Conservation (phyloP, 192 early-diverging fungal species). For the Coemansia sp. region DNA sequence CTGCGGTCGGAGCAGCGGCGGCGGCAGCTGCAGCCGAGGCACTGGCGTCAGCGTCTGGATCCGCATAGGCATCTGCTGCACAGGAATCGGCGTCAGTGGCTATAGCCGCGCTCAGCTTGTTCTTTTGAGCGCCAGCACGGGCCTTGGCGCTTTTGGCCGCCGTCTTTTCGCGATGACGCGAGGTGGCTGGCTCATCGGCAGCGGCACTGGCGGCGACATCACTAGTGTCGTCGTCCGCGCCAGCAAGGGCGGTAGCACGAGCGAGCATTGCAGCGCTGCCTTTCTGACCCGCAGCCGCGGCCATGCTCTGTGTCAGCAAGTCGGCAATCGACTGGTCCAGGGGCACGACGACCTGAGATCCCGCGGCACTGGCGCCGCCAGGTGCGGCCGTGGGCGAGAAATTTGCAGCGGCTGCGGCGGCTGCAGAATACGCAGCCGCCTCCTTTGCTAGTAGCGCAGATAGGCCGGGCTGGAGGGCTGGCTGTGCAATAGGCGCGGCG, state of each 20-base stretch:
- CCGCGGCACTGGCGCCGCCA: background rate
- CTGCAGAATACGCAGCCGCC: background rate
- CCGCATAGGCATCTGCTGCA: background rate
- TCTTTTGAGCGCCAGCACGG: constrained; percentile 5
- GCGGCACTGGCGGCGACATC: constrained; percentile 2
- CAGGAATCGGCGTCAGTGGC: constrained; percentile 1
- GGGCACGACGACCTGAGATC: constrained; percentile 1
- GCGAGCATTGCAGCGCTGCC: background rate
- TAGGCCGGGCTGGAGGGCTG: constrained; percentile 7
- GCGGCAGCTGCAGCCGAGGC: constrained; percentile 1
- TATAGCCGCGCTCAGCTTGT: background rate
- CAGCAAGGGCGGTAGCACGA: background rate
- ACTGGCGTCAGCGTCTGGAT: background rate
- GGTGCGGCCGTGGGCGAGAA: background rate
- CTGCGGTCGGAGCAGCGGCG: background rate
- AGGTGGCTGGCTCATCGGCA: background rate
- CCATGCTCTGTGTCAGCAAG: constrained; percentile 5
- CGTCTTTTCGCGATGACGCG: background rate
- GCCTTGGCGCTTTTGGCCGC: background rate
- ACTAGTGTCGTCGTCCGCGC: constrained; percentile 3
- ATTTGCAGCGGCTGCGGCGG: background rate
- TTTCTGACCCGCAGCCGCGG: background rate
- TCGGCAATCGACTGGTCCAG: constrained; percentile 9
- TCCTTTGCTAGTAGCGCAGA: constrained; percentile 1
- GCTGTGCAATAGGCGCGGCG: constrained; percentile 5